These are phyloP conservation scores for Aspergillus pseudoterreus DNA, from an alignment of 2,329 filamentous ascomycete species.

Conservation along the genomic window DNA sequence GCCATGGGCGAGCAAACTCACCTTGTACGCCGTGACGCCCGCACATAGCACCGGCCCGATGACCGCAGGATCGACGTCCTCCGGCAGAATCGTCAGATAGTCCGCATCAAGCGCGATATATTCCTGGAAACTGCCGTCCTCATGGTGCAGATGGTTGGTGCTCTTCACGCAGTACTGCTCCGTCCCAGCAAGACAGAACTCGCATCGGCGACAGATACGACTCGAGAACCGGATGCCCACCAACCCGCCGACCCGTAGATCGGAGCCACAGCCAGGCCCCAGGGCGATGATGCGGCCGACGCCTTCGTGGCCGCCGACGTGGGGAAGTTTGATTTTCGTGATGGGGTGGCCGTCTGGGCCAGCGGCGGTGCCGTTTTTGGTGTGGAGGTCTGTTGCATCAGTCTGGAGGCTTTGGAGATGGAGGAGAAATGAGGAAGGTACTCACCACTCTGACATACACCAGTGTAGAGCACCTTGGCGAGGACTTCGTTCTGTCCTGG, in stretches of 20 bases:
- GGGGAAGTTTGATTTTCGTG: constrained; percentile 43
- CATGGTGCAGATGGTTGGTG: constrained; percentile 46
- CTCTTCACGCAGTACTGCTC: constrained; percentile 41
- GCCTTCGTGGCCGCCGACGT: constrained; percentile 47
- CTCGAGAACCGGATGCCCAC: constrained; percentile 45
- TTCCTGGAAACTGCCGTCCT: constrained; percentile 46
- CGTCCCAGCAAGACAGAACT: constrained; percentile 40
- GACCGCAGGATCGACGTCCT: constrained; percentile 40
- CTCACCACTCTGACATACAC: constrained; percentile 45
- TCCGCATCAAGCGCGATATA: constrained; percentile 45
- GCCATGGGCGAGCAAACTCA: constrained; percentile 2
- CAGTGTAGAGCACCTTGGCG: constrained; percentile 44
- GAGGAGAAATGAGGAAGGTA: no score
- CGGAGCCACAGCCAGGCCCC: constrained; percentile 32
- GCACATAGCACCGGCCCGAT: constrained; percentile 45
- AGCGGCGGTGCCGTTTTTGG: constrained; percentile 37
- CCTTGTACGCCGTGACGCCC: constrained; percentile 45
- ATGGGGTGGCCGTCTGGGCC: constrained; percentile 40
- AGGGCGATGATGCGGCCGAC: constrained; percentile 41
- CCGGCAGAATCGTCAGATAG: constrained; percentile 41
- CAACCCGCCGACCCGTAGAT: constrained; percentile 35
- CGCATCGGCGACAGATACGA: constrained; percentile 42
- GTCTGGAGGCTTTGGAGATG: no score
- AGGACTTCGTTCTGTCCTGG: constrained; percentile 42
- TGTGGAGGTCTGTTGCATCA: constrained; percentile 34